phyloP scores from a whole-genome alignment of 441 rosid species.

The Brassica balearica region DNA sequence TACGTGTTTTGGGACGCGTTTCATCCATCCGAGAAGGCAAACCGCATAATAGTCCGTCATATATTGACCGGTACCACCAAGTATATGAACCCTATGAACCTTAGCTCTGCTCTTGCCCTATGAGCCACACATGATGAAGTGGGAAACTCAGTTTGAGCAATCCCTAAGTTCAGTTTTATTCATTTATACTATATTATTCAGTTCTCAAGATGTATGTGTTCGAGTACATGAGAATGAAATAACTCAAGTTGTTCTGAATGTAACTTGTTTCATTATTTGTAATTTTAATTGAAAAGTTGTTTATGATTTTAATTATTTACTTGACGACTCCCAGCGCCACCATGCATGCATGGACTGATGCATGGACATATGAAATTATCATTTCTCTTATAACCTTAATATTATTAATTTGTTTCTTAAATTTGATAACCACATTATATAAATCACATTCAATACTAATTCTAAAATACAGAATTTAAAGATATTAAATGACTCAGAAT shows the following conservation, averaged over 20 bases:
- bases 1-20: slow-evolving; percentile 68
- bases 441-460: no score
- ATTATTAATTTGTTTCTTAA: no score
- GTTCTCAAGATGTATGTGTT: slow-evolving; percentile 7
- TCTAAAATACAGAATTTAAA: no score
- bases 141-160: background rate
- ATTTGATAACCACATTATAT: no score
- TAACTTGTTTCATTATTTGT: background rate
- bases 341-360: background rate
- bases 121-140: slow-evolving; percentile 14
- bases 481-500: no score
- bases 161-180: background rate
- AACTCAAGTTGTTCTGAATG: slow-evolving; percentile 1
- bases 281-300: background rate
- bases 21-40: slow-evolving; percentile 66
- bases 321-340: background rate
- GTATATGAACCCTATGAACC: slow-evolving; percentile 69
- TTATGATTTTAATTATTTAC: background rate
- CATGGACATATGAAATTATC: background rate
- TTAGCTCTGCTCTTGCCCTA: slow-evolving; percentile 52
- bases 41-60: slow-evolving; percentile 50
- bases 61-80: slow-evolving; percentile 51
- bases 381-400: background rate
- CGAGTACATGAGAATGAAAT: slow-evolving; percentile 14
- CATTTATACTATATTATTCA: background rate